Evolutionary conservation across 371 early-diverging fungal species (phyloP).

Genomic region (Chytridium lagenaria): DNA sequence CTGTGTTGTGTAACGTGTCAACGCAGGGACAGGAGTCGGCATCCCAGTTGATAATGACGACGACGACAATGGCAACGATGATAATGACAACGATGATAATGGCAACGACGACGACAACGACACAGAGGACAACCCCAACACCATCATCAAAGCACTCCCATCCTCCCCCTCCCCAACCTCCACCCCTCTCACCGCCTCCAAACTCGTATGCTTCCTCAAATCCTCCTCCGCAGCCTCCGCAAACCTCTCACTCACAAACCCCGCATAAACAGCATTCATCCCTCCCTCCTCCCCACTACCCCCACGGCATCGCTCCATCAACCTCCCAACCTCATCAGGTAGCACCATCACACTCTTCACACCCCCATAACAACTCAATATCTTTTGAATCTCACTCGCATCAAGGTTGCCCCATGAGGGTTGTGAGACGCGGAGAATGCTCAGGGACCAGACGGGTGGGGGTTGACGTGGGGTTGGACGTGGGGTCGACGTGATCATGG

Average conservation of each 20-base stretch:
- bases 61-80: no score
- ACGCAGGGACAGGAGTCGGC: no score
- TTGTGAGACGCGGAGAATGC: background rate
- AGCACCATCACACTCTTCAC: background rate
- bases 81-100: no score
- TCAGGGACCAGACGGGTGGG: background rate
- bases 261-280: background rate
- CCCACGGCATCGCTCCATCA: background rate
- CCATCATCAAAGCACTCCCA: background rate
- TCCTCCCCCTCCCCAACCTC: background rate
- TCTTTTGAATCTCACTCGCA: background rate
- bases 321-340: background rate
- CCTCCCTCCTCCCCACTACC: background rate
- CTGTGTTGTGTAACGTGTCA: no score
- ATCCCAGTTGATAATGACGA: no score
- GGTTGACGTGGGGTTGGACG: background rate
- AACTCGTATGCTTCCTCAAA: background rate
- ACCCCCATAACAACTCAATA: background rate
- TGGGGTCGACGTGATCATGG: background rate
- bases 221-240: background rate
- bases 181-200: background rate
- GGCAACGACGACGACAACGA: no score
- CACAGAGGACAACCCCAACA: background rate
- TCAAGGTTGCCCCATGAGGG: background rate
- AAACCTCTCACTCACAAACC: background rate